phyloP scores from a whole-genome alignment of 2,329 filamentous ascomycete genomes.

The Fusarium sublunatum region DNA sequence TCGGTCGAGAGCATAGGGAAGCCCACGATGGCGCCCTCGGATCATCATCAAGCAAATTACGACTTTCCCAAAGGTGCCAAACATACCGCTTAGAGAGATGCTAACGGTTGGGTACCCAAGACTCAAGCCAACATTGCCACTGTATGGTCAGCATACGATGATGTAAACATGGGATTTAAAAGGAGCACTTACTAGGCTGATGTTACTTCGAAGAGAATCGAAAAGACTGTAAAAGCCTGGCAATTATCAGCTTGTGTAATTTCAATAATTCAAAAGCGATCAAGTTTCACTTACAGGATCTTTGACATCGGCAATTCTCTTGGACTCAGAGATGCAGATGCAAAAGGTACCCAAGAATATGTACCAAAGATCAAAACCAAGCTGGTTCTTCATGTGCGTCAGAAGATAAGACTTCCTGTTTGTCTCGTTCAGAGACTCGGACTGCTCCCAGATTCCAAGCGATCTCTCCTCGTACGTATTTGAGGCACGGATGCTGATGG shows the following conservation, averaged over 20 bases:
- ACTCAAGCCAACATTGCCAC: constrained; percentile 51
- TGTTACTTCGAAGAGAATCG: constrained; percentile 49
- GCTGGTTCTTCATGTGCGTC: constrained; percentile 51
- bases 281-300: constrained; percentile 35
- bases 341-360: constrained; percentile 53
- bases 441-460: constrained; percentile 65
- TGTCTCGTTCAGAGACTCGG: constrained; percentile 38
- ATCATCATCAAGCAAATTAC: constrained; percentile 52
- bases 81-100: constrained; percentile 46
- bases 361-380: constrained; percentile 56
- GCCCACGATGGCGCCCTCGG: constrained; percentile 50
- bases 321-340: constrained; percentile 47
- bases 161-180: background rate
- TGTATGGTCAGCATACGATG: constrained; percentile 20
- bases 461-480: constrained; percentile 71
- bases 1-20: constrained; percentile 49
- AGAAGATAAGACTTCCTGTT: constrained; percentile 45
- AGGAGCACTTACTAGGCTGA: constrained; percentile 46
- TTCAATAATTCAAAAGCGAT: background rate
- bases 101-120: constrained; percentile 47
- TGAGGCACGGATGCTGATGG: constrained; percentile 68
- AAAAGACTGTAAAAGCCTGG: constrained; percentile 46
- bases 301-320: constrained; percentile 31
- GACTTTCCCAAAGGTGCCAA: constrained; percentile 49
- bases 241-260: background rate